Evolutionary conservation across 2,329 filamentous ascomycete genomes (phyloP), one percentile per base, ranked within the genome.

Genomic region (Lachnellula hyalina): DNA sequence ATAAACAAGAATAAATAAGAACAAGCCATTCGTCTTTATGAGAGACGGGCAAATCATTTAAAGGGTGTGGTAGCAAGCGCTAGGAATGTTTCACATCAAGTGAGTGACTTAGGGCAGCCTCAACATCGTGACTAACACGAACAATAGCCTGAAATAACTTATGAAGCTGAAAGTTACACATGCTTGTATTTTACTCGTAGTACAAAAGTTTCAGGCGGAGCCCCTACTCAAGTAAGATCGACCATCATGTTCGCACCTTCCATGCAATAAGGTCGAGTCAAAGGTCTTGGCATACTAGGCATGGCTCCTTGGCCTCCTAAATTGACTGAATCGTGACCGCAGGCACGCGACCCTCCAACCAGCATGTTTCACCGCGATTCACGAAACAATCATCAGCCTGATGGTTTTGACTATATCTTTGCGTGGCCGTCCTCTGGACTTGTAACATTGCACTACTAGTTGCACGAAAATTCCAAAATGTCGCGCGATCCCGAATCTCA

Each of bases 401-500:
- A 6, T 14, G 5, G 5, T 3, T 12, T 6, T 28, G 5, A 23
- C 49, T 45, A 44, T 42, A 35, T 44, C 25, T 44, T 51, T 45
- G 38, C 42, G 15, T 42, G 25, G 15, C 12, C 36, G 38, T 51
- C 41, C 19, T 21, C 23, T 32, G n/a, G 47, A 35, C 32, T 12
- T 53, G 21, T 47, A 53, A 47, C 51, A 41, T 28, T 53, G 15
- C 54, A 51, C 41, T 56, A 50, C 40, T 40, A 51, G 15, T 19
- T 23, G 14, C 25, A 17, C 4, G 25, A 32, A 12, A 8, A n/a
- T 47, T 34, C 9, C 21, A 32, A 12, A 34, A 47, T 47, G 44
- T n/a, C 44, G 19, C 23, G 23, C 54, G 58, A 61, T 41, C 17
- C 58, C 17, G 58, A 61, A 44, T 48, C 35, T 38, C 52, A 53